Evolutionary conservation across 805 yeast genomes (phyloP).

Genomic region (Tetrapisispora iriomotensis): DNA sequence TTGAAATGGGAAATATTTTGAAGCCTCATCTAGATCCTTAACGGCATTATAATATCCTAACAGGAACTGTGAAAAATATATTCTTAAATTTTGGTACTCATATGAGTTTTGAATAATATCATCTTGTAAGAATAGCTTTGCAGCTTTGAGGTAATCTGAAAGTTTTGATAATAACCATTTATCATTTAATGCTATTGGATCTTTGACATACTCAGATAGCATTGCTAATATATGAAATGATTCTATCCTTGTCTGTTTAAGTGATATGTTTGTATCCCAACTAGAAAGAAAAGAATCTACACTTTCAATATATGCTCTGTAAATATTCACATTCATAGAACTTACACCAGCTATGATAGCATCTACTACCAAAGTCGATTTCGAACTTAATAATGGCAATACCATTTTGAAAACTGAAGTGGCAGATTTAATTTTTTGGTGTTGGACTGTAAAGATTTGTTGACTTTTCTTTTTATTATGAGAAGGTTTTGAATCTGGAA

Average conservation of each 20-base stretch:
- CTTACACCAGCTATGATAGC: conserved; percentile 85
- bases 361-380: conserved; percentile 62
- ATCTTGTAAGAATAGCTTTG: conserved; percentile 48
- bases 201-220: conserved; percentile 52
- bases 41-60: conserved; percentile 61
- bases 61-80: conserved; percentile 75
- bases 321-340: conserved; percentile 82
- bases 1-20: conserved; percentile 71
- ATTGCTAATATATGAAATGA: conserved; percentile 66
- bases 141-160: conserved; percentile 49
- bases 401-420: conserved; percentile 82
- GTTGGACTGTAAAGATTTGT: conserved; percentile 74
- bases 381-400: conserved; percentile 65
- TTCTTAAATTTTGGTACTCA: conserved; percentile 65
- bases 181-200: conserved; percentile 46
- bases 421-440: conserved; percentile 87
- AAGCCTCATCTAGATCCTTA: conserved; percentile 32
- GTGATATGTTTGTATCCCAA: conserved; percentile 41
- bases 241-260: conserved; percentile 51
- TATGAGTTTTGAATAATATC: conserved; percentile 53
- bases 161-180: conserved; percentile 59
- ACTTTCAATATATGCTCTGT: conserved; percentile 69
- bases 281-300: conserved; percentile 49
- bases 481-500: conserved; percentile 41
- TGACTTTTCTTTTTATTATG: conserved; percentile 72